Evolutionary conservation across 345 rosid genomes (phyloP), one percentile per base, ranked within the genome.

Genomic region (Anastatica hierochuntica): DNA sequence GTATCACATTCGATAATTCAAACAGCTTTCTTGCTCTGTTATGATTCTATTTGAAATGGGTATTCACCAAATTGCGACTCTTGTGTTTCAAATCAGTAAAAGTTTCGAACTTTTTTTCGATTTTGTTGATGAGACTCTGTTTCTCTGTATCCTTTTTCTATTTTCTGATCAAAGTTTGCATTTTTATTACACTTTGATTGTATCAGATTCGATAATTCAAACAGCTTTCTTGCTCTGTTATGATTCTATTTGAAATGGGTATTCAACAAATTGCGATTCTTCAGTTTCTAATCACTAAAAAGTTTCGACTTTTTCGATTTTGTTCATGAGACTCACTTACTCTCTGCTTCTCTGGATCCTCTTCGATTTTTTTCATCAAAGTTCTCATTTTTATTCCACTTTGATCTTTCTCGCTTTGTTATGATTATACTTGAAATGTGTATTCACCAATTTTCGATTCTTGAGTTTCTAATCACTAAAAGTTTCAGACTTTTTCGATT

Each of bases 341-440:
- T n/a, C n/a, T n/a, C n/a, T n/a, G n/a, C n/a, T n/a, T n/a, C n/a
- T n/a, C n/a, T n/a, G n/a, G n/a, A n/a, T n/a, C n/a, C n/a, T 82
- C 19, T 4, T 78, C 69, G 17, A 3, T 7, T 24, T 44, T 10
- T 41, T 8, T 56, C 34, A 40, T 38, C 43, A 47, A 45, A 44
- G 17, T 29, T 29, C 2, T 4, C 16, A 4, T 24, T 10, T 53
- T 41, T 43, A 8, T n/a, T 16, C 16, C 14, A 24, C 4, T 10
- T 44, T 18, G n/a, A n/a, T n/a, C n/a, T n/a, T n/a, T n/a, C n/a
- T n/a, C n/a, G n/a, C n/a, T n/a, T n/a, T n/a, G n/a, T n/a, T n/a
- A n/a, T n/a, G n/a, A n/a, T n/a, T n/a, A n/a, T n/a, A n/a, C n/a
- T n/a, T n/a, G n/a, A 48, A 13, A 26, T 59, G 58, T 29, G 45